Evolutionary conservation across 768 basidiomycete species (phyloP), one percentile per base, ranked within the genome.

Genomic region (Lactifluus piperatus): DNA sequence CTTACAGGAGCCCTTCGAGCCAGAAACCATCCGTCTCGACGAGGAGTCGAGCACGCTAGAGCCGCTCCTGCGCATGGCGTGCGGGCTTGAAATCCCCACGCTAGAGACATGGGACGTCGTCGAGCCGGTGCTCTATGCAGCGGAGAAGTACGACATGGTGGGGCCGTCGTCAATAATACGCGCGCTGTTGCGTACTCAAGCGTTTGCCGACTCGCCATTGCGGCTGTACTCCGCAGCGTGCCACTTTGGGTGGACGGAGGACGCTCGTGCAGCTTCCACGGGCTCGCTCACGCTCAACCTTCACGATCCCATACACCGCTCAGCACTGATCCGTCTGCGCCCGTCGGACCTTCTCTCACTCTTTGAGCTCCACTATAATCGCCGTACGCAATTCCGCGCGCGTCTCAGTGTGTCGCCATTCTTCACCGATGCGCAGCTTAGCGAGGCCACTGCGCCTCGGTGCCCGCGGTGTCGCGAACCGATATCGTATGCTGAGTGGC

Each of bases 141-240:
- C 83, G 0, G 83, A 86, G 66, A 85, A 84, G 65, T 86, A 86
- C 67, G 84, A 85, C 36, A 86, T 84, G 81, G 77, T 80, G 0
- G 85, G 84, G 0, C 82, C 84, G 1, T 72, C 75, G 58, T 83
- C 81, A 6, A 77, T 85, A 62, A 69, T 85, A 51, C 81, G 82
- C 39, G 77, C 81, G 34, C 75, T 81, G n/a, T 72, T 81, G 54
- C 75, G 78, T 68, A 79, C 79, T 0, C 79, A 78, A 1, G 70
- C 77, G 0, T 73, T 85, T 43, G 70, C 79, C 24, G 71, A 74
- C 37, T 71, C 80, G 45, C 78, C 82, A 0, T 71, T 84, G 18
- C 76, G 79, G 13, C 69, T 84, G 16, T 84, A 84, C 62, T 72
- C 77, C 5, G 70, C 79, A 3, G 79, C 82, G 20, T 79, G 79